Conservation (phyloP, 1,139 yeast genomes). For the Chernovozyma aurita region DNA sequence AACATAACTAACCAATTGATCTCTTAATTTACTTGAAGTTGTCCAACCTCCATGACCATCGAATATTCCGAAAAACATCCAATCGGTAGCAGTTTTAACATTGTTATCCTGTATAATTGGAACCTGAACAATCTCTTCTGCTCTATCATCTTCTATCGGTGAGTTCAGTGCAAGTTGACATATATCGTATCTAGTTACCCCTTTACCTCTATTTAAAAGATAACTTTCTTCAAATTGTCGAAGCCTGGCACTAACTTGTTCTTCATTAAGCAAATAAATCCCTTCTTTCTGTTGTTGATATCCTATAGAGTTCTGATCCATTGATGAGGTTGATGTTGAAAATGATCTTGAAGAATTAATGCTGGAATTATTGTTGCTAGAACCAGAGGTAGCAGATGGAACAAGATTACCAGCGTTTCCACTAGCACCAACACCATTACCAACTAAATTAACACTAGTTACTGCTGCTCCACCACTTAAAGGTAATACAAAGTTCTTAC, state of each 20-base stretch:
- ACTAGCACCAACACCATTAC: not conserved
- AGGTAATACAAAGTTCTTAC: conserved; percentile 2
- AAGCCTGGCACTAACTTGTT: conserved; percentile 66
- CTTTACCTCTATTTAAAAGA: conserved; percentile 75
- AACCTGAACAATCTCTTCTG: conserved; percentile 81
- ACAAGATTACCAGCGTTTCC: not conserved
- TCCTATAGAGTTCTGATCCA: conserved; percentile 36
- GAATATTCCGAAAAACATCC: conserved; percentile 94
- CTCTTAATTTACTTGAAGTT: conserved; percentile 79
- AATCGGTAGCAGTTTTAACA: conserved; percentile 60
- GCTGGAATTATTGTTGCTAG: conserved; percentile 7
- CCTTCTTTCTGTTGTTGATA: conserved; percentile 45
- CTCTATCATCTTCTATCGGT: conserved; percentile 92
- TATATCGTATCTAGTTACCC: conserved; percentile 88
- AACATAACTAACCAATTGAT: conserved; percentile 70
- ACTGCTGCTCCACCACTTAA: not conserved
- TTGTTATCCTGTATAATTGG: conserved; percentile 59
- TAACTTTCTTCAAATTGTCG: conserved; percentile 79
- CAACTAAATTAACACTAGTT: not conserved
- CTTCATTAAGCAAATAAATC: conserved; percentile 54
- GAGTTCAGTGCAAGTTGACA: conserved; percentile 87
- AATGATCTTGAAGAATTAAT: conserved; percentile 28
- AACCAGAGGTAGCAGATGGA: conserved; percentile 1
- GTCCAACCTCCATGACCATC: conserved; percentile 99
- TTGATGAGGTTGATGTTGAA: conserved; percentile 43